A percentile compares a stretch with the other conserved stretches of the same genome.
Conservation (phyloP, 257 asterid species). For the Penstemon newberryi region DNA sequence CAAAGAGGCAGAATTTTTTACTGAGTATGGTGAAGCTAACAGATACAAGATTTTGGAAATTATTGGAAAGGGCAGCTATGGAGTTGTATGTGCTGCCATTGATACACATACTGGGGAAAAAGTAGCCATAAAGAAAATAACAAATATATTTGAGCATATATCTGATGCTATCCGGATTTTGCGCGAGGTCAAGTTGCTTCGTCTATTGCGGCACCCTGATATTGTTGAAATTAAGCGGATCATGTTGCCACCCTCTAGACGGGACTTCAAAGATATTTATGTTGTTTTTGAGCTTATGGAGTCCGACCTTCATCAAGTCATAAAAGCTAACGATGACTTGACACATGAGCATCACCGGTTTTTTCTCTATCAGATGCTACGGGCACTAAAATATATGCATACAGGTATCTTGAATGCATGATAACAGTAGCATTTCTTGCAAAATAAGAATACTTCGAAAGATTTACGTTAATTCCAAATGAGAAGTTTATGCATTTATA, state of each 20-base stretch:
- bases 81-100: slow-evolving; percentile 89
- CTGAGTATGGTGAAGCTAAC: slow-evolving; percentile 85
- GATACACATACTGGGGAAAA: slow-evolving; percentile 89
- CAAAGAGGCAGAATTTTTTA: slow-evolving; percentile 70
- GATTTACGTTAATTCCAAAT: neutral
- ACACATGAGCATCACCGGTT: slow-evolving; percentile 89
- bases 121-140: slow-evolving; percentile 91
- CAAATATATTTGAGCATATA: slow-evolving; percentile 74
- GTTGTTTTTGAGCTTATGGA: slow-evolving; percentile 97
- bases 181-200: slow-evolving; percentile 85
- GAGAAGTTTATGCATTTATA: too few species aligned
- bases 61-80: slow-evolving; percentile 92
- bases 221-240: slow-evolving; percentile 89
- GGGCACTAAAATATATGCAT: slow-evolving; percentile 88
- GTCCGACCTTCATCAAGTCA: slow-evolving; percentile 95
- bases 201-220: slow-evolving; percentile 86
- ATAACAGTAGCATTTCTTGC: neutral
- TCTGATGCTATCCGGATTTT: slow-evolving; percentile 87
- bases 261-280: slow-evolving; percentile 82
- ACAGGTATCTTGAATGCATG: slow-evolving; percentile 54
- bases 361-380: slow-evolving; percentile 88
- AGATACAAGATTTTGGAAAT: slow-evolving; percentile 83
- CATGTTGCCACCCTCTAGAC: slow-evolving; percentile 84
- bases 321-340: slow-evolving; percentile 92
- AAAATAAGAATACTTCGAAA: slow-evolving; percentile 14